Evolutionary conservation across 176 grass and related monocot species (phyloP), one percentile per base, ranked within the genome.

Genomic region (Puya raimondii): DNA sequence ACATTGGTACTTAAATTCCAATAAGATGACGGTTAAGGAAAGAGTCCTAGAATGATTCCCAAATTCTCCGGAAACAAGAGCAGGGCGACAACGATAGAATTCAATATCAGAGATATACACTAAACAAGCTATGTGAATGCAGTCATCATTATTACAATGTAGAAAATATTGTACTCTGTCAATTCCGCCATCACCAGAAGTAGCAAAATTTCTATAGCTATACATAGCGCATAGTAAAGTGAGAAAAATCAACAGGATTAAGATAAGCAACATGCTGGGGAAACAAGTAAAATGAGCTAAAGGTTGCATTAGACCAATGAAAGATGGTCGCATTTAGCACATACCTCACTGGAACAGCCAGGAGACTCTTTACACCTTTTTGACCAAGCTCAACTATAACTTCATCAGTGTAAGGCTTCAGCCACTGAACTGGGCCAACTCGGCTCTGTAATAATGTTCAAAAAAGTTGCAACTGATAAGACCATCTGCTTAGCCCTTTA

Each of bases 321-420:
- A 47, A 75, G 56, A 78, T 57, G 14, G 2, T 12, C 5, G 4
- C 27, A 80, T 50, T 70, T 77, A 72, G 69, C 33, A 0, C 53
- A 58, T 83, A 99, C 94, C 94, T 93, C 82, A 99, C 79, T 76
- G 94, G 94, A 70, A 99, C 94, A 78, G 80, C 94, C 23, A 99
- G 85, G 64, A 99, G 84, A 69, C 84, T 99, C 69, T 91, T 99
- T n/a, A 88, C 90, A 59, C 86, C 94, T 57, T 84, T 87, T 76
- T 88, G 82, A 70, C 89, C 94, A 71, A 97, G 84, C 65, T 97
- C 82, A 22, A 90, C 84, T 76, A 97, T 77, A 50, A 92, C 81
- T 85, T 97, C 80, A 72, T 97, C 93, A 47, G 93, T 97, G 77
- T 97, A 97, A 67, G 94, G 94, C 78, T 92, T 97, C 51, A 99